Conservation (phyloP, 768 basidiomycete genomes). For the Collybia mongolica region DNA sequence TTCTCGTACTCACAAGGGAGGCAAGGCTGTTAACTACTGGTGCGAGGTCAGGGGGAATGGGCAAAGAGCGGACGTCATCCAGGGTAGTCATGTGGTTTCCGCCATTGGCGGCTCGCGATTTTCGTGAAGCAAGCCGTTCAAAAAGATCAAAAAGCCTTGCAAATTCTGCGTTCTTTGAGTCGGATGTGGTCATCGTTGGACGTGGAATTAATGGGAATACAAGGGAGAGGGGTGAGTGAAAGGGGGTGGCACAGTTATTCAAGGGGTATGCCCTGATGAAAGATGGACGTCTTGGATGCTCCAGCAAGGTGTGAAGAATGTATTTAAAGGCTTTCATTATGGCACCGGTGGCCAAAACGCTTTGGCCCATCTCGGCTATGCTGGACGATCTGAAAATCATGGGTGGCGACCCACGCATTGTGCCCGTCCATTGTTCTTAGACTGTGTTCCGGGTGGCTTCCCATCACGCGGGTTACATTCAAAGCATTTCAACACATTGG, state of each 20-base stretch:
- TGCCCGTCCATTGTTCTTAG: neutral
- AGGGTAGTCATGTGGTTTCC: constrained; percentile 24
- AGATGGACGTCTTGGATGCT: too few species aligned
- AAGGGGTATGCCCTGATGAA: too few species aligned
- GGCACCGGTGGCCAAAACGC: neutral
- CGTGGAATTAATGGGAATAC: constrained; percentile 1
- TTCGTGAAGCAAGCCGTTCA: constrained; percentile 48
- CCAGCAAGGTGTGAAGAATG: too few species aligned
- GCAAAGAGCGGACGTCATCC: constrained; percentile 16
- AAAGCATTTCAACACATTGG: too few species aligned
- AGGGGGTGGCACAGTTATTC: too few species aligned
- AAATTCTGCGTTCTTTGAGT: constrained; percentile 48
- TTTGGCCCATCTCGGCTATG: neutral
- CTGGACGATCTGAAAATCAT: too few species aligned
- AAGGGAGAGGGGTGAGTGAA: neutral
- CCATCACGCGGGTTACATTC: neutral
- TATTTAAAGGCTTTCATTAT: too few species aligned
- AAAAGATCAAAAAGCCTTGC: constrained; percentile 53
- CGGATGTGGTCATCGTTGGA: constrained; percentile 18
- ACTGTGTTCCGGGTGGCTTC: neutral
- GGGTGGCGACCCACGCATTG: neutral
- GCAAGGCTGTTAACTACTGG: constrained; percentile 33
- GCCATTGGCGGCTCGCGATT: constrained; percentile 29
- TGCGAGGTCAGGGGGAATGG: constrained; percentile 36
- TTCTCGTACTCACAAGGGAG: constrained; percentile 17